These are phyloP conservation scores for Rhizopogon roseolus DNA, from an alignment of 768 basidiomycete species.

Conservation along the genomic window DNA sequence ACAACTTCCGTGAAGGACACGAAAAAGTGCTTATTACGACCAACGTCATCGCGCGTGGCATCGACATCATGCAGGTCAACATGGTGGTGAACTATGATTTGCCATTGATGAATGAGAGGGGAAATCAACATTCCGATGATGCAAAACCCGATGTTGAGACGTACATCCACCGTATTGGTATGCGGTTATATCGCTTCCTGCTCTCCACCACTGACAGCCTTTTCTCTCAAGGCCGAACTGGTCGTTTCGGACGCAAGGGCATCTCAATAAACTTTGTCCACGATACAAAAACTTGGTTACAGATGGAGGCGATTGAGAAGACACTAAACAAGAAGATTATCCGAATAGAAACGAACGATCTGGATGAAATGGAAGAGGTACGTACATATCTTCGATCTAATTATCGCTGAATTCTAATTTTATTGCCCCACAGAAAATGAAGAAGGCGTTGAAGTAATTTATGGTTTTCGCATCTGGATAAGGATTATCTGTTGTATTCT, in stretches of 20 bases:
- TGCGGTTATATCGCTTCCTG: constrained; percentile 20
- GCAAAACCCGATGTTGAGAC: constrained; percentile 87
- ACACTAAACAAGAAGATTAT: constrained; percentile 74
- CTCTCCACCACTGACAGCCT: not conserved
- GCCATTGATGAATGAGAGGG: constrained; percentile 76
- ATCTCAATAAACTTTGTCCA: constrained; percentile 98
- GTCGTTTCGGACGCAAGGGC: constrained; percentile 95
- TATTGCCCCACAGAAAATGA: constrained; percentile 59
- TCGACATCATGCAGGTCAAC: constrained; percentile 98
- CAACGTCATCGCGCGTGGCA: constrained; percentile 96
- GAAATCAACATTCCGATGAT: constrained; percentile 37
- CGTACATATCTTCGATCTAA: constrained; percentile 15
- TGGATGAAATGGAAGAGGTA: constrained; percentile 94
- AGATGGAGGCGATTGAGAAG: constrained; percentile 88
- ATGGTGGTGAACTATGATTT: constrained; percentile 99
- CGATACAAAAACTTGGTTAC: constrained; percentile 78
- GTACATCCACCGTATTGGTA: constrained; percentile 96
- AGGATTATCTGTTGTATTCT: not conserved
- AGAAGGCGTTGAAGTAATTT: constrained; percentile 64
- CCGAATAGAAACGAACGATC: constrained; percentile 82
- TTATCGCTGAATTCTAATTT: not conserved
- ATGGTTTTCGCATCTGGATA: not conserved
- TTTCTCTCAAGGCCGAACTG: constrained; percentile 79
- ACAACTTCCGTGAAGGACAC: constrained; percentile 92
- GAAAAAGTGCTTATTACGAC: constrained; percentile 98